Conservation (phyloP, 768 basidiomycete genomes). For the Pholiota conissans region DNA sequence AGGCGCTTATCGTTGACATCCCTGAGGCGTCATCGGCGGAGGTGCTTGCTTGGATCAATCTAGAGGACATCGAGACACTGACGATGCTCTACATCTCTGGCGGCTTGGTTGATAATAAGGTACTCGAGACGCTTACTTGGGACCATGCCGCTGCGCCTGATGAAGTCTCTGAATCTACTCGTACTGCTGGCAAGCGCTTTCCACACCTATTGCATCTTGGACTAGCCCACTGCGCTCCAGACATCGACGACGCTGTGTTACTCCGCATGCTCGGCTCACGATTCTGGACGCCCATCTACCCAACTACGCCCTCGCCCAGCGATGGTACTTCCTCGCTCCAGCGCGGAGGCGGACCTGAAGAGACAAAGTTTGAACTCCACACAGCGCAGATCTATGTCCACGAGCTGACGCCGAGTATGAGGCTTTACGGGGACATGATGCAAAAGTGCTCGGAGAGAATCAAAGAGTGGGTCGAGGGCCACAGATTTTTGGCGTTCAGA, state of each 20-base stretch:
- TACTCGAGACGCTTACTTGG: conserved; percentile 9
- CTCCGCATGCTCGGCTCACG: too few species aligned
- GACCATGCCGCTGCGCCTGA: not conserved
- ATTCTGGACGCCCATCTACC: too few species aligned
- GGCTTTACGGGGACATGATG: too few species aligned
- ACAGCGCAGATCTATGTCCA: too few species aligned
- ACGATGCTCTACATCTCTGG: conserved; percentile 7
- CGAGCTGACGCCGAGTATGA: too few species aligned
- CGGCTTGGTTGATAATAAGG: conserved; percentile 5
- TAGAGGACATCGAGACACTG: not conserved
- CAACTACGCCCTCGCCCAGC: too few species aligned
- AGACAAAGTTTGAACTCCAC: too few species aligned
- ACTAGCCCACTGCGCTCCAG: not conserved
- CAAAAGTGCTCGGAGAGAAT: too few species aligned
- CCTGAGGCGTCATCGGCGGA: not conserved
- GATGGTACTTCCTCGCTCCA: too few species aligned
- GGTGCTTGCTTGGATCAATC: conserved; percentile 4
- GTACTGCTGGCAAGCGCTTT: not conserved
- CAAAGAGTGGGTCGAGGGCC: too few species aligned
- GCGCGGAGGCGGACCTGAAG: too few species aligned
- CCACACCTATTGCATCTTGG: conserved; percentile 11
- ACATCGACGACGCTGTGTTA: conserved; percentile 7
- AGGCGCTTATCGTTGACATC: not conserved
- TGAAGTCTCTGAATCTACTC: not conserved
- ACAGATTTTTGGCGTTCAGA: too few species aligned